Percentiles rank a stretch among this genome's conserved stretches.
Conservation (phyloP, 345 rosid species). For the Eucalyptus sp. region DNA sequence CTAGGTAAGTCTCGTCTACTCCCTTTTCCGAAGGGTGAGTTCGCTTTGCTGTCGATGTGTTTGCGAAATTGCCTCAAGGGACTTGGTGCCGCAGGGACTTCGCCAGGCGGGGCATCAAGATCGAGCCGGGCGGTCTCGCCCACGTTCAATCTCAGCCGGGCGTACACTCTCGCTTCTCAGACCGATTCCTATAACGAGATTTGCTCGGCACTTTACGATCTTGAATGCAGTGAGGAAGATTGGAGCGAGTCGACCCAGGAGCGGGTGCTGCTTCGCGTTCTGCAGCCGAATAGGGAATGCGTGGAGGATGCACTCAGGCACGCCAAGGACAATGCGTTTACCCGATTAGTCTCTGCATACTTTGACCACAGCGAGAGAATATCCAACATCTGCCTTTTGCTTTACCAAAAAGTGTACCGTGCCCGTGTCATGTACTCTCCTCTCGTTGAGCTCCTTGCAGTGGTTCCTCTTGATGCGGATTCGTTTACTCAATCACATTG, state of each 20-base stretch:
- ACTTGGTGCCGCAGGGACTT: constrained; percentile 11
- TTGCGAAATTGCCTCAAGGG: constrained; percentile 31
- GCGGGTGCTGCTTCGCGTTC: constrained; percentile 25
- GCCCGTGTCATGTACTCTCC: constrained; percentile 45
- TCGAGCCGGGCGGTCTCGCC: constrained; percentile 28
- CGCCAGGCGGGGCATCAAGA: constrained; percentile 31
- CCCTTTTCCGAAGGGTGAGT: background rate
- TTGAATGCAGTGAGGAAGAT: background rate
- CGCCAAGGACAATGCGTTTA: constrained; percentile 26
- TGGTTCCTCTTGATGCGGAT: constrained; percentile 26
- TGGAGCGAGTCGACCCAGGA: background rate
- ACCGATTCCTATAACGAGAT: constrained; percentile 58
- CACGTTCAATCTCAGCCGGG: constrained; percentile 29
- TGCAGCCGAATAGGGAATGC: constrained; percentile 36
- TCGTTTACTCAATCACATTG: constrained; percentile 31
- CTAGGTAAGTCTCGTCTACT: constrained; percentile 12
- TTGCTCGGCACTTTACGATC: constrained; percentile 22
- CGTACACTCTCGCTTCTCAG: constrained; percentile 35
- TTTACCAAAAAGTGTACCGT: constrained; percentile 24
- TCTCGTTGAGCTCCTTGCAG: constrained; percentile 36
- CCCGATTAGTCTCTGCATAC: constrained; percentile 41
- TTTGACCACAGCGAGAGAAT: constrained; percentile 52
- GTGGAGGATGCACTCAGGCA: constrained; percentile 43
- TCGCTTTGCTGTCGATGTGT: constrained; percentile 7
- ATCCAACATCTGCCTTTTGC: constrained; percentile 37